Base-by-base conservation (phyloP, 768 basidiomycete genomes). In the Suillus subaureus region DNA sequence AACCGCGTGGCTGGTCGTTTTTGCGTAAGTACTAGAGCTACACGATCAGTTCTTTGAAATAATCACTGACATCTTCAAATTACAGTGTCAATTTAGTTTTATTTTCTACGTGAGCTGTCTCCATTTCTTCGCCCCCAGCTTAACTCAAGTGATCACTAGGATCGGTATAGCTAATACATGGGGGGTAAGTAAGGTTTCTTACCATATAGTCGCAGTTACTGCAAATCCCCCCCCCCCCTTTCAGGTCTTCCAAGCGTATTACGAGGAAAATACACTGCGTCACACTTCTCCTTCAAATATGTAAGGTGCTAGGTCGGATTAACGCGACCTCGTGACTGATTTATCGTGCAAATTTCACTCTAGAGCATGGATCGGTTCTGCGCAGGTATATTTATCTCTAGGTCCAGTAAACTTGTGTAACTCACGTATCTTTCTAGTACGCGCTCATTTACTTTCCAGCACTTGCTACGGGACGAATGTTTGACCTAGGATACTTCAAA, bases 351-450 rank as follows among this genome's bases (percentile, higher is more conserved):
- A 28, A 67, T 40, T 69, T 42, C n/a, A 16, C 8, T 66, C 61
- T n/a, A 92, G 91, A 54, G 85, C 91, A 51, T 93, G 91, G 91
- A 93, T 93, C 40, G 91, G 92, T 6, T 93, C 91, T 1, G 78
- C 88, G 28, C 91, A 92, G 79, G 90, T 87, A 55, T 4, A 70
- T 66, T 26, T 66, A 37, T 15, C 8, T 58, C 47, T 16, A 4
- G 56, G 52, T 52, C 55, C 49, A 33, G 49, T 56, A 45, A 61
- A 39, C 60, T 37, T 51, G n/a, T 12, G 61, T 35, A 11, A 23
- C 35, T 51, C n/a, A 60, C 16, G 6, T n/a, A 21, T 12, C 57
- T 21, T 40, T 3, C 8, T 21, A 91, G 89, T 89, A 88, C 69
- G 80, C 89, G 15, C 80, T 90, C 0, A 76, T 86, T 7, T 90